phyloP scores from a whole-genome alignment of 2,329 filamentous ascomycete genomes.

The Xylariaceae sp. region DNA sequence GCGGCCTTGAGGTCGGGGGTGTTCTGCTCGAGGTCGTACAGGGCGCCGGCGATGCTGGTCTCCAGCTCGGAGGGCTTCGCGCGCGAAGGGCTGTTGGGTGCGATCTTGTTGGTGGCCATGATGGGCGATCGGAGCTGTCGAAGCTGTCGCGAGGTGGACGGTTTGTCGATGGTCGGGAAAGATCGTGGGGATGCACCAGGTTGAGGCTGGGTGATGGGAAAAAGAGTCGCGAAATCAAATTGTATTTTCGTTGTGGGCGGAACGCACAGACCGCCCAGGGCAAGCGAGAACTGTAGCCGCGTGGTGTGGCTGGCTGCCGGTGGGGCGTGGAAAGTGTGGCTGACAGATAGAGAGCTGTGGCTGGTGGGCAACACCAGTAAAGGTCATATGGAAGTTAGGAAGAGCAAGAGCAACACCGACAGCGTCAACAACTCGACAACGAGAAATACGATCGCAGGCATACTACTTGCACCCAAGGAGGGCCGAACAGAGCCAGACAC shows the following conservation, averaged over 20 bases:
- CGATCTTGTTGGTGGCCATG: constrained; percentile 70
- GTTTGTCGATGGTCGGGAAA: no score
- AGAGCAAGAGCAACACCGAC: no score
- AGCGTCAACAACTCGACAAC: no score
- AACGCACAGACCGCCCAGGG: constrained; percentile 10
- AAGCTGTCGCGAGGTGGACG: no score
- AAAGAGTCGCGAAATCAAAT: constrained; percentile 7
- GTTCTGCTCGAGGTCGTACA: constrained; percentile 99
- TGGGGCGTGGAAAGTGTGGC: not conserved
- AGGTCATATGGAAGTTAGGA: no score
- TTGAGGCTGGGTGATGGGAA: constrained; percentile 5
- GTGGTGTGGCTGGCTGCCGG: not conserved
- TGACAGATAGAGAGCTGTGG: no score
- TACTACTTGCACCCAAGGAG: no score
- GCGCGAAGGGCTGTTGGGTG: constrained; percentile 91
- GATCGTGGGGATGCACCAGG: no score
- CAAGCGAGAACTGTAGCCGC: constrained; percentile 7
- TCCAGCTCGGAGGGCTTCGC: constrained; percentile 96
- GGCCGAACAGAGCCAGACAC: no score
- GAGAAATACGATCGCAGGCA: no score
- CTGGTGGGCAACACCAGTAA: no score
- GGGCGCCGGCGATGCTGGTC: constrained; percentile 91
- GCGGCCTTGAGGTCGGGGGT: constrained; percentile 94
- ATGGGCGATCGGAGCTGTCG: constrained; percentile 16
- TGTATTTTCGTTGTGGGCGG: constrained; percentile 12